Percentiles rank a stretch among this genome's conserved stretches.
Conservation (phyloP, 306 rosid species). For the Cucurbita ficifolia region DNA sequence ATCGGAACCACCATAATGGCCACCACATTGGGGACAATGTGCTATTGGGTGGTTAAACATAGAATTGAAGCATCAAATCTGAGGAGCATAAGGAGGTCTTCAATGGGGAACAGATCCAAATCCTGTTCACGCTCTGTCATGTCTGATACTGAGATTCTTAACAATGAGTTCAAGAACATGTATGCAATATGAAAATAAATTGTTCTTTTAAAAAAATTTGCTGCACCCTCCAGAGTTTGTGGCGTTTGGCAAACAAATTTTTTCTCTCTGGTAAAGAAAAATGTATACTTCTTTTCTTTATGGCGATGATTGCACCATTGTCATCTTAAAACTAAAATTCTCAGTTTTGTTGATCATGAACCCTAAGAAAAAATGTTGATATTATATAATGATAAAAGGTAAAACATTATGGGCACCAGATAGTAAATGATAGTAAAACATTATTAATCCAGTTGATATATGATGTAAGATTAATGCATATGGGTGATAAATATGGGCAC, state of each 20-base stretch:
- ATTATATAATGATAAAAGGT: too few relatives aligned
- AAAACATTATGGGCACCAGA: too few relatives aligned
- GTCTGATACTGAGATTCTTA: slow-evolving; percentile 72
- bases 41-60: slow-evolving; percentile 75
- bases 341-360: too few relatives aligned
- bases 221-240: neutral
- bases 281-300: neutral
- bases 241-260: neutral
- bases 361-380: neutral
- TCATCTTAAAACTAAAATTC: neutral
- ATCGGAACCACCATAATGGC: slow-evolving; percentile 90
- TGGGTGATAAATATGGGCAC: too few relatives aligned
- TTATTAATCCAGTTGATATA: too few relatives aligned
- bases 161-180: slow-evolving; percentile 71
- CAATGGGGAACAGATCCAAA: slow-evolving; percentile 53
- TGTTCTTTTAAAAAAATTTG: neutral
- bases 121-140: slow-evolving; percentile 45
- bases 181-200: slow-evolving; percentile 55
- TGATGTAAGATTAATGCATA: too few relatives aligned
- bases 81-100: slow-evolving; percentile 47
- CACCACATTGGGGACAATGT: slow-evolving; percentile 80
- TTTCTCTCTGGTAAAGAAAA: neutral
- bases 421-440: too few relatives aligned
- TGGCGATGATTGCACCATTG: neutral
- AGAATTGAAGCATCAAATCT: slow-evolving; percentile 65